Conservation (phyloP, 345 rosid species). For the Reutealis trisperma region DNA sequence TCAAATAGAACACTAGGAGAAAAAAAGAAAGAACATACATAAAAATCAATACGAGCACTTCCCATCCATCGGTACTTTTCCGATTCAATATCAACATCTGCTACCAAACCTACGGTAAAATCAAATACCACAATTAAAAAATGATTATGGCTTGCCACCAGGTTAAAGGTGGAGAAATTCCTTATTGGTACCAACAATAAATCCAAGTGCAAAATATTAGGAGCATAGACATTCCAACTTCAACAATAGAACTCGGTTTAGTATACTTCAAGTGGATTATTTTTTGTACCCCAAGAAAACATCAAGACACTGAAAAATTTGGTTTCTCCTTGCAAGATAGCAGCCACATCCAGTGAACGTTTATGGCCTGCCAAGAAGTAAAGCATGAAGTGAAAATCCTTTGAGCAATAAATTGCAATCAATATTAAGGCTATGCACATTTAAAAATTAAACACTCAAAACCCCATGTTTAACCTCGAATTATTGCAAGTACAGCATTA, state of each 20-base stretch:
- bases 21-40: slow-evolving; percentile 49
- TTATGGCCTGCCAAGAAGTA: slow-evolving; percentile 59
- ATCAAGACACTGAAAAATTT: slow-evolving; percentile 80
- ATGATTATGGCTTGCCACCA: neutral
- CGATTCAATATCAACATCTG: slow-evolving; percentile 94
- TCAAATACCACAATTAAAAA: neutral
- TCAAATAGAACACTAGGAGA: neutral
- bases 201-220: neutral
- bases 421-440: neutral
- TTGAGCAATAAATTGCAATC: slow-evolving; percentile 7
- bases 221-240: neutral
- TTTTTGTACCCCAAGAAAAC: slow-evolving; percentile 89
- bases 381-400: slow-evolving; percentile 12
- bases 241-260: neutral
- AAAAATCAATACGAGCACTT: slow-evolving; percentile 74
- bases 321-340: slow-evolving; percentile 68
- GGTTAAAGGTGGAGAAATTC: neutral
- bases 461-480: slow-evolving; percentile 60
- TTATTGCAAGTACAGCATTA: slow-evolving; percentile 70
- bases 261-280: neutral
- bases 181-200: neutral
- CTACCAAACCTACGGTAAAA: slow-evolving; percentile 71
- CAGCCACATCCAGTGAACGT: slow-evolving; percentile 75
- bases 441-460: slow-evolving; percentile 3
- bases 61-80: slow-evolving; percentile 99